Evolutionary conservation across 306 rosid species (phyloP), one percentile per base, ranked within the genome.

Genomic region (Gleditsia sinensis): DNA sequence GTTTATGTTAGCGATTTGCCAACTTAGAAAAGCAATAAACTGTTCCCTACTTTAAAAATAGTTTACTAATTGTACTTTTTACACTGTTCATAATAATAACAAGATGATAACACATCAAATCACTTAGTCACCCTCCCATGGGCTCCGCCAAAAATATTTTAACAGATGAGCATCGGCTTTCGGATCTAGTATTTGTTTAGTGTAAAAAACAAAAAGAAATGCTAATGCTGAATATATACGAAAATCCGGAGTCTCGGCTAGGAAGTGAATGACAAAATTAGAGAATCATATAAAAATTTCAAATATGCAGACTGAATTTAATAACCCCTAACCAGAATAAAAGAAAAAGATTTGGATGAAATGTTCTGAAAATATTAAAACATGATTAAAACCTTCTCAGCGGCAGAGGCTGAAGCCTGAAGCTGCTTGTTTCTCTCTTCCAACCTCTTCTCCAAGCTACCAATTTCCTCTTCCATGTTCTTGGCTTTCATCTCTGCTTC

Each of bases 401-500:
- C 83, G 13, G 83, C 74, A 70, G 87, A 84, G 56, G 92, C 71
- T 75, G 99, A 88, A 62, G 88, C 90, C 65, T 84, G 88, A 81
- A 92, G 91, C 77, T 87, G 87, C 65, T 83, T 76, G 14, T 86
- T 86, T 82, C 83, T 88, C 61, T 87, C 88, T 66, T 88, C 90
- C 91, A 92, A 80, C 69, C 81, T 91, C 80, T 69, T 81, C 68
- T 89, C 89, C 87, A 95, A 71, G 70, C 43, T 78, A 21, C 71
- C 74, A 74, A 92, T 87, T 80, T 92, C 93, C 25, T 67, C 76
- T 74, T 95, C 96, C 98, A 95, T 84, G 75, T 25, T 70, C 78
- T 83, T 90, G 72, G 96, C 98, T 78, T 82, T 86, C 50, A 82
- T 80, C 83, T 95, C 96, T 51, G 95, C 99, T 78, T 87, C 96